Base-by-base conservation (phyloP, 2,329 filamentous ascomycete genomes). In the Didymella glomerata region DNA sequence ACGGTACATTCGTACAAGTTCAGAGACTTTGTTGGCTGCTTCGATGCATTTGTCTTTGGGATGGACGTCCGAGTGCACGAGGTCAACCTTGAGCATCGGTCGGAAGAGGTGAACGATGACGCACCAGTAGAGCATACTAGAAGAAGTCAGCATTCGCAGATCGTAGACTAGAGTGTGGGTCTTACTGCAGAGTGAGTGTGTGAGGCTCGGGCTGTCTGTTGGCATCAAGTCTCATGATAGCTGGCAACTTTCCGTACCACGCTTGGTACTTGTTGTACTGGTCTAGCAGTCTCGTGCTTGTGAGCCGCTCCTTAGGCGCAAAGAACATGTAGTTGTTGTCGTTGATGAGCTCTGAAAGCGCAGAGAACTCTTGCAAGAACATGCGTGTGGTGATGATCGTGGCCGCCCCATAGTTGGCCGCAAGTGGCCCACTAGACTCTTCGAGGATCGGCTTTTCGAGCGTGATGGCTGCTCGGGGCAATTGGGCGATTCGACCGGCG, bases 181-280 rank as follows among this genome's bases (percentile, higher is more conserved):
- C 90, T 81, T 80, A 92, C 90, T 92, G 90, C 36, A 90, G 84
- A 61, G 90, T 88, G 20, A 93, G 77, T 34, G 92, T 88, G 45
- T 90, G 87, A 11, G 90, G 89, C 3, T 89, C 89, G 51, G 90
- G 90, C 18, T 52, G 53, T 25, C 55, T 60, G 18, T 10, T 24
- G 20, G 60, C 59, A 4, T 71, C 64, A 2, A 92, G 75, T 22
- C 84, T 81, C 48, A 92, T 79, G 2, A 86, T 83, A 58, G 86
- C 82, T 0, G 90, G 90, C 59, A 93, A 84, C 25, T 79, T 81
- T 57, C 86, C 85, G 71, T 91, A 91, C 90, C 90, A 93, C 51
- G 86, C 84, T 16, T 90, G 81, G 65, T 90, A 92, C 65, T 88
- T 84, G 0, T 84, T 86, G 64, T 92, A 91, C 25, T 86, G 85